These are phyloP conservation scores for Syzygium jambos DNA, from an alignment of 345 rosid genomes.

Conservation along the genomic window DNA sequence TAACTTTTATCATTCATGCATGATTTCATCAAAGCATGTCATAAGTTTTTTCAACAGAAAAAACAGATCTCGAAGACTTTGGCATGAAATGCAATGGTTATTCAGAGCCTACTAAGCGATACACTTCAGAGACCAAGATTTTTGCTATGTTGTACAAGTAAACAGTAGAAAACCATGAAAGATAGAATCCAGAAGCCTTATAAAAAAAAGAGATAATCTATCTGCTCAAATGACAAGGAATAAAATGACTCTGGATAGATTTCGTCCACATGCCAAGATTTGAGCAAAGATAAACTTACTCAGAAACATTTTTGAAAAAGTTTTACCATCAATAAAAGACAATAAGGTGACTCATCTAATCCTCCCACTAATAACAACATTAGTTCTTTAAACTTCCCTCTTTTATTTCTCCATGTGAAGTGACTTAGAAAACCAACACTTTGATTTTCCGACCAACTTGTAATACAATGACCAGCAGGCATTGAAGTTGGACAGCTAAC, in stretches of 20 bases:
- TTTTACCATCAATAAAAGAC: not conserved
- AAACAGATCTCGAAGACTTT: not conserved
- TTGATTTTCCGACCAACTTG: fast-evolving
- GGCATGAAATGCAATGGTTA: not conserved
- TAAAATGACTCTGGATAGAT: not conserved
- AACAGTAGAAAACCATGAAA: not conserved
- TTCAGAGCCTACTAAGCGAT: not conserved
- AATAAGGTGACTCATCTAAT: not conserved
- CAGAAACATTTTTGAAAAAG: not conserved
- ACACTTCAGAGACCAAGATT: not conserved
- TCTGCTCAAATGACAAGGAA: not conserved
- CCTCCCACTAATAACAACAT: not conserved
- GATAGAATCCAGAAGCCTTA: not conserved
- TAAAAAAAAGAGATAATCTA: not conserved
- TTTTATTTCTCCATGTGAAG: not conserved
- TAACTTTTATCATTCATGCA: not conserved
- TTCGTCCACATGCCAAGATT: not conserved
- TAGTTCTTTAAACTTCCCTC: not conserved
- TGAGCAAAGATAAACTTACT: not conserved
- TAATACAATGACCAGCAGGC: not conserved
- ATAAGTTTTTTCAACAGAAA: not conserved
- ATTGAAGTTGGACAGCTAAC: not conserved
- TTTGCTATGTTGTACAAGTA: not conserved
- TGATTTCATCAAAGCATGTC: not conserved
- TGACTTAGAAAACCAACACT: not conserved